Evolutionary conservation across 2,329 filamentous ascomycete species (phyloP).

Genomic region (Fusarium concolor): DNA sequence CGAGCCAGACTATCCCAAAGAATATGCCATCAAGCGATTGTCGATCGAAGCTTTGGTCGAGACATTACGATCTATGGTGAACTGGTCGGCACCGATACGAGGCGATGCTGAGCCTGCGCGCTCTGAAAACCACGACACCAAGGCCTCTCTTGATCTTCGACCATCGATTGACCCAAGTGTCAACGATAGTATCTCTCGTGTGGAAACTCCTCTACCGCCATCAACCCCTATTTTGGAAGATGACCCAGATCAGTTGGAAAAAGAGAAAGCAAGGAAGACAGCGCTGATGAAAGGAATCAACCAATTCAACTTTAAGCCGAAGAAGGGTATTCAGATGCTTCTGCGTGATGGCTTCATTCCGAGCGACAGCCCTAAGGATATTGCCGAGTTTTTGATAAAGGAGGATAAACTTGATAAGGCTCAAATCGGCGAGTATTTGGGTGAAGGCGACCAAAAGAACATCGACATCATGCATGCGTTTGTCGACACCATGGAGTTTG

Average conservation of each 20-base stretch:
- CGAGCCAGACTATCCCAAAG: conserved; percentile 81
- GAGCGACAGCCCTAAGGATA: conserved; percentile 81
- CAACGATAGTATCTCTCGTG: conserved; percentile 69
- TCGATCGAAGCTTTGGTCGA: conserved; percentile 90
- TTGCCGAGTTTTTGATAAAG: conserved; percentile 82
- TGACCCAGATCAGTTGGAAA: conserved; percentile 93
- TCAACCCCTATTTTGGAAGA: conserved; percentile 82
- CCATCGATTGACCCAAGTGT: conserved; percentile 76
- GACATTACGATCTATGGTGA: conserved; percentile 87
- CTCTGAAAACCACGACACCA: conserved; percentile 50
- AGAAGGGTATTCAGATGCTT: conserved; percentile 87
- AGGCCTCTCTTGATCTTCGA: conserved; percentile 58
- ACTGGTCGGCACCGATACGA: conserved; percentile 80
- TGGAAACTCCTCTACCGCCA: conserved; percentile 68
- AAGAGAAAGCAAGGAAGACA: conserved; percentile 92
- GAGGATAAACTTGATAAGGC: conserved; percentile 92
- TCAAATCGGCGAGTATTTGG: conserved; percentile 92
- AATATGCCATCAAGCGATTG: conserved; percentile 91
- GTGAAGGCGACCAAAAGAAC: conserved; percentile 91
- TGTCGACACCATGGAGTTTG: conserved; percentile 94
- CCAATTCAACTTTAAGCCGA: conserved; percentile 98
- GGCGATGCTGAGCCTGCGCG: conserved; percentile 62
- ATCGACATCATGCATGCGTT: conserved; percentile 99
- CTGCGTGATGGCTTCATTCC: conserved; percentile 88
- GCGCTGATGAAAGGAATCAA: conserved; percentile 88